Percentiles rank a stretch among this genome's conserved stretches.
phyloP scores from a whole-genome alignment of 129 eudicot genomes.

The Erigeron canadensis region DNA sequence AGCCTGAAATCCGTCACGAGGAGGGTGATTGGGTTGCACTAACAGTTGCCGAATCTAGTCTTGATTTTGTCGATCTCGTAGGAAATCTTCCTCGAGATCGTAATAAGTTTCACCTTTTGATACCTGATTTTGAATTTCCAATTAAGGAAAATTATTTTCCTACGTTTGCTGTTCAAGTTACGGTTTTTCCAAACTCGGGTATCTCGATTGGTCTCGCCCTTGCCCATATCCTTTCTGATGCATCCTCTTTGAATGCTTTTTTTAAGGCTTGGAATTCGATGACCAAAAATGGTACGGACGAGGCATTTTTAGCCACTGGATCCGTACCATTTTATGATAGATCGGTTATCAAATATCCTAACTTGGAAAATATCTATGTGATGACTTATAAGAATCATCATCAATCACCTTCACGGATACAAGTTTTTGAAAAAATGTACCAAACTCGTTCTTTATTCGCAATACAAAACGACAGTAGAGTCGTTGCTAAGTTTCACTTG shows the following conservation, averaged over 20 bases:
- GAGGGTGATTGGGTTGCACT: constrained; percentile 42
- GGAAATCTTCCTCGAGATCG: constrained; percentile 42
- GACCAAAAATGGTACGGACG: constrained; percentile 22
- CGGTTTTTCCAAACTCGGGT: constrained; percentile 44
- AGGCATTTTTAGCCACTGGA: neutral
- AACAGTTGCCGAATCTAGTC: constrained; percentile 29
- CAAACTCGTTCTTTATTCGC: too few relatives aligned
- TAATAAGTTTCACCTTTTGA: constrained; percentile 34
- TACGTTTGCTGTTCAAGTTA: constrained; percentile 39
- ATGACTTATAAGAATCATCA: too few relatives aligned
- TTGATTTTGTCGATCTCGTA: constrained; percentile 35
- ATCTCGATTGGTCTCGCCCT: constrained; percentile 42
- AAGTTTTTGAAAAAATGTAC: neutral
- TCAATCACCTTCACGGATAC: too few relatives aligned
- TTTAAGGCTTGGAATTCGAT: constrained; percentile 46
- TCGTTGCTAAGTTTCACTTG: neutral
- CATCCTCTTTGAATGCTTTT: constrained; percentile 23
- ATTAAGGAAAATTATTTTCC: constrained; percentile 26
- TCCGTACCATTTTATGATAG: constrained; percentile 39
- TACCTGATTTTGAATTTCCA: constrained; percentile 21
- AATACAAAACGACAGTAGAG: neutral
- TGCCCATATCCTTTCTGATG: constrained; percentile 44
- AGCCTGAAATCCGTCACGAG: constrained; percentile 36
- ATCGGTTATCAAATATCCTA: constrained; percentile 27
- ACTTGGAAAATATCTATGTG: too few relatives aligned